A percentile compares a stretch with the other conserved stretches of the same genome.
Evolutionary conservation across 2,329 filamentous ascomycete genomes (phyloP).

Genomic region (Aspergillus sp.): DNA sequence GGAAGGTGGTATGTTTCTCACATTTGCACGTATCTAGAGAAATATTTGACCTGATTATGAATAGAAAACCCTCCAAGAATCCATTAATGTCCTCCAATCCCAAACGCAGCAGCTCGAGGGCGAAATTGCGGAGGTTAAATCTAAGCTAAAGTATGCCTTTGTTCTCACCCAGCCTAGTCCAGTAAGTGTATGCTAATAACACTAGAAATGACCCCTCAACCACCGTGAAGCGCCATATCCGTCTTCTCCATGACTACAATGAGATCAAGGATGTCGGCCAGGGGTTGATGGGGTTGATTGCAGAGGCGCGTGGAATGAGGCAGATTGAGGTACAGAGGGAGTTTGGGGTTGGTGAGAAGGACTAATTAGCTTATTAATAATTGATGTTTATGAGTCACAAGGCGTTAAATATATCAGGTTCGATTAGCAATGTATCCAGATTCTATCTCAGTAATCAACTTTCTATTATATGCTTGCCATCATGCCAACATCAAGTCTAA

Average conservation of each 20-base stretch:
- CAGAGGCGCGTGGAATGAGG: constrained; percentile 55
- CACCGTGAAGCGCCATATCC: constrained; percentile 58
- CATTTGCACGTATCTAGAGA: no score
- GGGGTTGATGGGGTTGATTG: constrained; percentile 60
- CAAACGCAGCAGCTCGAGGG: constrained; percentile 37
- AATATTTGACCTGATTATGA: no score
- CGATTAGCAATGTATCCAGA: no score
- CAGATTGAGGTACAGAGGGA: constrained; percentile 39
- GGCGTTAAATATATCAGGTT: neutral
- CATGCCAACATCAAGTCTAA: no score
- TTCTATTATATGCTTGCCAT: no score
- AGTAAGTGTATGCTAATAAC: neutral
- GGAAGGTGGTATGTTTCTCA: constrained; percentile 20
- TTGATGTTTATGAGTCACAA: neutral
- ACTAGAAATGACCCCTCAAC: constrained; percentile 39
- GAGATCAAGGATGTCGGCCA: constrained; percentile 63
- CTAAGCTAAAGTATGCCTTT: constrained; percentile 30
- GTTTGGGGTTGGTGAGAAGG: constrained; percentile 32
- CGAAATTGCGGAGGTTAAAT: constrained; percentile 27
- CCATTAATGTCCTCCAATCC: constrained; percentile 37
- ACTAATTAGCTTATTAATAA: constrained; percentile 18
- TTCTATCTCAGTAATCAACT: no score
- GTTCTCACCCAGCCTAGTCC: neutral
- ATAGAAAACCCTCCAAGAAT: constrained; percentile 17
- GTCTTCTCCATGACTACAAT: constrained; percentile 61